Base-by-base conservation (phyloP, 2,329 filamentous ascomycete species). In the Arthrobotrys sinensis region DNA sequence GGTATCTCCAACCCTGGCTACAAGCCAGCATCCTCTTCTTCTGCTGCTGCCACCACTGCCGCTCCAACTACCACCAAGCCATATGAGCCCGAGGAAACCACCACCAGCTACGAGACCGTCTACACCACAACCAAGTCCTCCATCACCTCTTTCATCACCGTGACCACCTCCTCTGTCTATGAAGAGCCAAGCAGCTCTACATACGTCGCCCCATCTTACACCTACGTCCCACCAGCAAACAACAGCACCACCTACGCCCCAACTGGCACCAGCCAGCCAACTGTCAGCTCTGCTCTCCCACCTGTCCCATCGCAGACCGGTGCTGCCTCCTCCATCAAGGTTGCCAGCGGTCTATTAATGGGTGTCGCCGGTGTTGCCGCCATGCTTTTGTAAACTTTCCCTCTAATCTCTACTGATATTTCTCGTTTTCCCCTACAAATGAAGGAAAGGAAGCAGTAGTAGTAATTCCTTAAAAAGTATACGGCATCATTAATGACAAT, bases 1-100 rank as follows among this genome's bases (percentile, higher is more conserved):
- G 89, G 89, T 81, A 86, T 91, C 85, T 85, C 84, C 78, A 87
- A 87, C 53, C 76, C 83, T 67, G 84, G 72, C 46, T 71, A 52
- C 55, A 11, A 46, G 16, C 8, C 34, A 6, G 16, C 45, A 6
- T 19, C 16, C 45, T 21, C 45, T 14, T 21, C 52, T 38, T 68
- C 45, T 16, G 63, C 19, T 50, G 67, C 82, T 24, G 60, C 71
- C 55, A 79, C 80, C 12, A 60, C 78, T 34, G 60, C 75, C 21
- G 46, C 73, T 45, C n/a, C 21, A 11, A 36, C 50, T 77, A 60
- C 43, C 77, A 53, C 76, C 62, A 68, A 68, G 32, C 52, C 79
- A 16, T 69, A 53, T 4, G 46, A n/a, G 28, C n/a, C 76, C 50
- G 32, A 68, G 28, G 45, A 78, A 34, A 53, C 80, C 40, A 73